Evolutionary conservation across 116 monocot genomes (phyloP).

Genomic region (Posidonia oceanica): DNA sequence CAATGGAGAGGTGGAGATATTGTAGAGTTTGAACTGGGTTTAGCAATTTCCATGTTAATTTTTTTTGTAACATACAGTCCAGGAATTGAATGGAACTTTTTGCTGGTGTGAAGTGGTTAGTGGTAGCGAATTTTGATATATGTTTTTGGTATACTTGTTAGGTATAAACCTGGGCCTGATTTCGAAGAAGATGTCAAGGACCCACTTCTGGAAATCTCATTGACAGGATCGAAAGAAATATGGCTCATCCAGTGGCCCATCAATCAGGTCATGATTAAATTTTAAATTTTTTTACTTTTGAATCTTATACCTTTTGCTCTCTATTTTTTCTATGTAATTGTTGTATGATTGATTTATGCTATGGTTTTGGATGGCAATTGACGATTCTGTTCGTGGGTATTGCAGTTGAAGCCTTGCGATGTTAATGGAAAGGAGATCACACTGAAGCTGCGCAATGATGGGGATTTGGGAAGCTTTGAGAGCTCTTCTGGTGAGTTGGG

Average conservation of each 20-base stretch:
- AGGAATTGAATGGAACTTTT: too few relatives aligned
- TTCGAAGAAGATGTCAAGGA: conserved; percentile 1
- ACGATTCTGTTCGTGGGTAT: not conserved
- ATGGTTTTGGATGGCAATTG: not conserved
- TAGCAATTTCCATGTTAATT: too few relatives aligned
- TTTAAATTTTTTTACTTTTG: not conserved
- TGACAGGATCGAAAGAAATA: conserved; percentile 1
- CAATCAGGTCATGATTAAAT: not conserved
- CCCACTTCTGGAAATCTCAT: not conserved
- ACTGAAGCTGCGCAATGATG: conserved; percentile 43
- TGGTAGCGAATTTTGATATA: too few relatives aligned
- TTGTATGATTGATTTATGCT: too few relatives aligned
- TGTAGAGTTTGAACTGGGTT: too few relatives aligned
- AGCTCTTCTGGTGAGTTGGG: conserved; percentile 45
- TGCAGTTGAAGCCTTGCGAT: conserved; percentile 57
- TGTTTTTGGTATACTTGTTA: not conserved
- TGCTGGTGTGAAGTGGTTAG: too few relatives aligned
- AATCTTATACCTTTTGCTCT: too few relatives aligned
- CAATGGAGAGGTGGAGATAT: too few relatives aligned
- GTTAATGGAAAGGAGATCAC: conserved; percentile 58
- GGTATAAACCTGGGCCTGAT: not conserved
- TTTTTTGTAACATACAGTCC: too few relatives aligned
- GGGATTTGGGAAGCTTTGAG: conserved; percentile 43
- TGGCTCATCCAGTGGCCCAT: conserved; percentile 8
- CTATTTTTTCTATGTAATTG: too few relatives aligned